A percentile compares a stretch with the other conserved stretches of the same genome.
phyloP scores from a whole-genome alignment of 2,329 filamentous ascomycete genomes.

The Aspergillus uvarum region DNA sequence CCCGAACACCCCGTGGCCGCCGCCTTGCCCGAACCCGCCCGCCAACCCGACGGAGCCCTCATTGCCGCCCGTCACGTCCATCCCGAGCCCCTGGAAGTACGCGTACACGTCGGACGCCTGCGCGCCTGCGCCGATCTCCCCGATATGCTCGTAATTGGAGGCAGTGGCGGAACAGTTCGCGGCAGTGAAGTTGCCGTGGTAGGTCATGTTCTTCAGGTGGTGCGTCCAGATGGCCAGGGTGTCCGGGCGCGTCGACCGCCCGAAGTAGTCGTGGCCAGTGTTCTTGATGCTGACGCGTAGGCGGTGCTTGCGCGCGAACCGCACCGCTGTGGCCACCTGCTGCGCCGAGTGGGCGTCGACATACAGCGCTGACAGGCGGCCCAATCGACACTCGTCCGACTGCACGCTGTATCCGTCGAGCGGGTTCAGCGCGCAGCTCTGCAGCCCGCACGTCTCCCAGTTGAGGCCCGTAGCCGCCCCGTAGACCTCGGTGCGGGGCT shows the following conservation, averaged over 20 bases:
- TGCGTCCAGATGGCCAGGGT: constrained; percentile 44
- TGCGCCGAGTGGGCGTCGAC: neutral
- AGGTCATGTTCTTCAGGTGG: constrained; percentile 39
- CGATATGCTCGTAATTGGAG: constrained; percentile 47
- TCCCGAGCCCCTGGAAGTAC: constrained; percentile 7
- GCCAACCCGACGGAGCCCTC: constrained; percentile 49
- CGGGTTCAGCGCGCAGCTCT: neutral
- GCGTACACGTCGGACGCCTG: constrained; percentile 13
- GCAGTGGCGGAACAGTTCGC: constrained; percentile 23
- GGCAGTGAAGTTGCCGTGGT: constrained; percentile 19
- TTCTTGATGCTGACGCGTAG: constrained; percentile 53
- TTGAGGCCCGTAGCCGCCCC: neutral
- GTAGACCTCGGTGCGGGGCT: too few relatives aligned
- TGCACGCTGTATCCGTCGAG: neutral
- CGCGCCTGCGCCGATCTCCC: constrained; percentile 31
- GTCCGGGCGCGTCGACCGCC: constrained; percentile 40
- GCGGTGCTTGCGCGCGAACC: neutral
- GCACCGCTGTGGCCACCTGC: neutral
- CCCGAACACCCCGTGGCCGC: constrained; percentile 56
- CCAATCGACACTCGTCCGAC: neutral
- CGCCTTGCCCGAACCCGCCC: constrained; percentile 50
- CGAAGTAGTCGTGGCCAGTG: constrained; percentile 56
- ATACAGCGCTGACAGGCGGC: neutral
- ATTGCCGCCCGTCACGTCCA: constrained; percentile 13
- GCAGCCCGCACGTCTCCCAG: neutral